Evolutionary conservation across 1,284 basidiomycete genomes (phyloP), one percentile per base, ranked within the genome.

Genomic region (Heliocybe sulcata): DNA sequence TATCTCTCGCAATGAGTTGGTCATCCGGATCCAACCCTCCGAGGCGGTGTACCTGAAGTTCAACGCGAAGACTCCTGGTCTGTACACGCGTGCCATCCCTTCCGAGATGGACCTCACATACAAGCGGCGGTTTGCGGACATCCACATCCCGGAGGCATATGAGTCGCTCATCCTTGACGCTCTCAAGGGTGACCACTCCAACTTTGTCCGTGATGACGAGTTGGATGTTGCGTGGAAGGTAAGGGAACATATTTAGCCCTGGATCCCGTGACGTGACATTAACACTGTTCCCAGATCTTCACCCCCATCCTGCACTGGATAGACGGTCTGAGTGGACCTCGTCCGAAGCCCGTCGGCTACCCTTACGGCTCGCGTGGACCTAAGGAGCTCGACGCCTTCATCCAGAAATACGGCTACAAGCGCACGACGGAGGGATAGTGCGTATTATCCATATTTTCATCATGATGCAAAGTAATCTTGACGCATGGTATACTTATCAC

Each of bases 91-190:
- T 51, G 91, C 92, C 47, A 82, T 98, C 56, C 93, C 94, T 35
- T 92, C 89, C 50, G 95, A 98, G 73, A 94, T 98, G 87, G 94
- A 98, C 74, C 73, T 98, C 64, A 95, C 94, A 22, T 98, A 98
- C 81, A 95, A 96, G 82, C 80, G 89, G 58, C 85, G 95, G 52
- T 98, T 97, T 77, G 76, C 82, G 38, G 93, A 94, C 58, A 74
- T 83, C 55, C 87, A 88, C 70, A 94, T 97, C 58, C 94, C 94
- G 23, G 93, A 95, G 75, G 94, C 94, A 31, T 97, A 97, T 70
- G 94, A 97, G 73, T 86, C 87, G 19, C 82, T 96, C 55, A 93
- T 96, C 64, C 78, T 94, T 58, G 93, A 96, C 65, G 90, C 91
- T 6, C 78, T 96, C 68, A 90, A 87, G 64, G 91, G 91, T 19